phyloP scores from a whole-genome alignment of 208 protist species.

The Trypanosoma conorhini region DNA sequence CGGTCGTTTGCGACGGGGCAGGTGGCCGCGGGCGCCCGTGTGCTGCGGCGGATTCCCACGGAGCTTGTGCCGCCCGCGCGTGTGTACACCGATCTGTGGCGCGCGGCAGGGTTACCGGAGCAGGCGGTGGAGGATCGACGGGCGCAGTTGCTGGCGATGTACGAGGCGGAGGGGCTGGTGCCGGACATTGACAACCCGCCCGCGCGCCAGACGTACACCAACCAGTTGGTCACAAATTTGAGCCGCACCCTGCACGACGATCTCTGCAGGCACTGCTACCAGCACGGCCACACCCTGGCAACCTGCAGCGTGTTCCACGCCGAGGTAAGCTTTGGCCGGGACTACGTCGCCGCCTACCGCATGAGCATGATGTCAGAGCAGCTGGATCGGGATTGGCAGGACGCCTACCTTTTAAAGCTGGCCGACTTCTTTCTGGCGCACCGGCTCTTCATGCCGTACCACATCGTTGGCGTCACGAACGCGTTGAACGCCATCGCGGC shows the following conservation, averaged over 20 bases:
- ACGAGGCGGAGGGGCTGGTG: constrained; percentile 52
- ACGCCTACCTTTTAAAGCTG: constrained; percentile 74
- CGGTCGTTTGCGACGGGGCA: constrained; percentile 47
- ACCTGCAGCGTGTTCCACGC: constrained; percentile 77
- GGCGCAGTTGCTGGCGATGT: constrained; percentile 48
- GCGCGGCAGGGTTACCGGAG: constrained; percentile 59
- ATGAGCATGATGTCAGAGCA: constrained; percentile 91
- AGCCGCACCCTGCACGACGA: constrained; percentile 64
- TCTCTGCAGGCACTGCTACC: constrained; percentile 83
- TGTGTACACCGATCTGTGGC: constrained; percentile 62
- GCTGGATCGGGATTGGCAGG: constrained; percentile 71
- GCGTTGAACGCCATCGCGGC: constrained; percentile 82
- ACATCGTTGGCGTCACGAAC: constrained; percentile 83
- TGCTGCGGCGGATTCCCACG: constrained; percentile 70
- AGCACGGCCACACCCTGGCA: constrained; percentile 61
- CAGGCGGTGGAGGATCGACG: constrained; percentile 39
- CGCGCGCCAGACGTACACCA: constrained; percentile 52
- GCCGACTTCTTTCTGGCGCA: constrained; percentile 67
- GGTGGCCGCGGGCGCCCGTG: constrained; percentile 50
- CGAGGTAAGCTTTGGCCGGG: constrained; percentile 83
- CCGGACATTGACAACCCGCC: constrained; percentile 50
- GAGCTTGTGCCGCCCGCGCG: constrained; percentile 51
- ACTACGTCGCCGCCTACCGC: constrained; percentile 85
- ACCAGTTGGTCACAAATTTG: constrained; percentile 51
- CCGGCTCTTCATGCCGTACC: constrained; percentile 73